Evolutionary conservation across 805 yeast species (phyloP).

Genomic region (Pichia nanzhaoensis): DNA sequence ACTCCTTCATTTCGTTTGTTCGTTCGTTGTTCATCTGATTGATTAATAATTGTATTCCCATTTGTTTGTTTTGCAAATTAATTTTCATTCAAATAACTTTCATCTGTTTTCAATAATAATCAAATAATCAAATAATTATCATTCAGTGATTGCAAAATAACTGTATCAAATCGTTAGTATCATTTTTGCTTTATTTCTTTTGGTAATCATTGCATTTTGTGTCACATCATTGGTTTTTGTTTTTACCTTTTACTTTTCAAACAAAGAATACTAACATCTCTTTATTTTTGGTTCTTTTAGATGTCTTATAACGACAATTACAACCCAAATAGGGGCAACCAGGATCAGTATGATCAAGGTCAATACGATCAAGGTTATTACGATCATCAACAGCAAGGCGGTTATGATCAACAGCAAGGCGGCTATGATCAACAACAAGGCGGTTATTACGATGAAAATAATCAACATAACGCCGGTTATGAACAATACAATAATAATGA

Average conservation of each 20-base stretch:
- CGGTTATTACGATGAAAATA: conserved; percentile 17
- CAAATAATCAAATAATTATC: too few relatives aligned
- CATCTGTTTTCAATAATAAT: neutral
- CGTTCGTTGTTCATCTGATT: neutral
- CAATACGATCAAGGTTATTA: conserved; percentile 19
- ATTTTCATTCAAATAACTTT: neutral
- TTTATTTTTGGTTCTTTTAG: conserved; percentile 21
- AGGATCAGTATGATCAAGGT: conserved; percentile 25
- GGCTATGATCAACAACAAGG: conserved; percentile 39
- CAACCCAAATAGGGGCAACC: conserved; percentile 33
- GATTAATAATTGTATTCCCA: too few relatives aligned
- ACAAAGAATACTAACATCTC: conserved; percentile 8
- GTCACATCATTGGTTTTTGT: too few relatives aligned
- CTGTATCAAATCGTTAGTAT: neutral
- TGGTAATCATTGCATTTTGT: too few relatives aligned
- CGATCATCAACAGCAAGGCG: conserved; percentile 12
- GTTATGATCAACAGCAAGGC: conserved; percentile 38
- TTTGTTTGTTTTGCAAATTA: too few relatives aligned
- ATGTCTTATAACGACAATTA: conserved; percentile 59
- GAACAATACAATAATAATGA: conserved; percentile 30
- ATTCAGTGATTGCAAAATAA: too few relatives aligned
- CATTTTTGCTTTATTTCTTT: neutral
- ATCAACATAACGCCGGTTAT: conserved; percentile 18
- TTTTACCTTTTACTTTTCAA: neutral
- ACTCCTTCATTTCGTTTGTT: neutral